These are phyloP conservation scores for Blastobotrys chiropterorum DNA, from an alignment of 805 yeast genomes.

Conservation along the genomic window DNA sequence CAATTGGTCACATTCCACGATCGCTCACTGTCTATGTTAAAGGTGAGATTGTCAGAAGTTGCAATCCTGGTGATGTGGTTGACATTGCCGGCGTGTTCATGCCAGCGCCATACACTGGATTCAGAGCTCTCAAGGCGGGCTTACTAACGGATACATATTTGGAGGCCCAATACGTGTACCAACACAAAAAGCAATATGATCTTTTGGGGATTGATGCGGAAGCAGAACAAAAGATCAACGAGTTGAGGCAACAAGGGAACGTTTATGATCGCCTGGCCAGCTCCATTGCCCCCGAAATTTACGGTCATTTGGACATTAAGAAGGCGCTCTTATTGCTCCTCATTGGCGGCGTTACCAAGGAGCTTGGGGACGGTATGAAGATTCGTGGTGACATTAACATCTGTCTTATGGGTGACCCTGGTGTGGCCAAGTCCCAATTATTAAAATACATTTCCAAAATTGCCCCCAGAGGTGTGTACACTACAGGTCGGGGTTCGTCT, in stretches of 20 bases:
- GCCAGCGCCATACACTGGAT: constrained; percentile 95
- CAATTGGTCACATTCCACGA: constrained; percentile 96
- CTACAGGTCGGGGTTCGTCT: constrained; percentile 97
- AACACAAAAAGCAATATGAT: constrained; percentile 85
- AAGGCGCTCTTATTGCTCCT: constrained; percentile 78
- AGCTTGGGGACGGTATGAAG: constrained; percentile 92
- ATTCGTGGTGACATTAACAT: constrained; percentile 96
- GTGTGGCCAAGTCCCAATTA: constrained; percentile 97
- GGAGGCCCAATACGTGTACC: constrained; percentile 78
- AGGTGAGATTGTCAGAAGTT: constrained; percentile 80
- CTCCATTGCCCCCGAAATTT: constrained; percentile 97
- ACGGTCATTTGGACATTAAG: constrained; percentile 88
- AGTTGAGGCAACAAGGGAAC: constrained; percentile 54
- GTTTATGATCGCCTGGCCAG: constrained; percentile 73
- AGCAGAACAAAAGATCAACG: constrained; percentile 48
- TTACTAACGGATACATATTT: constrained; percentile 87
- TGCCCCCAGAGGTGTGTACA: constrained; percentile 94
- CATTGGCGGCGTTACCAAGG: constrained; percentile 94
- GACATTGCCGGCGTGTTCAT: constrained; percentile 88
- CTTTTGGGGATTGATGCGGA: constrained; percentile 49
- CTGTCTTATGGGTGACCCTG: constrained; percentile 98
- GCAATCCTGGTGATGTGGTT: constrained; percentile 92
- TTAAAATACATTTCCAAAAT: constrained; percentile 84
- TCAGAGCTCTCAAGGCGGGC: constrained; percentile 88
- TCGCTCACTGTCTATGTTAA: constrained; percentile 78